Percentiles rank a stretch among this genome's conserved stretches.
phyloP scores from a whole-genome alignment of 2,329 filamentous ascomycete species.

The Hypoxylon sp. region DNA sequence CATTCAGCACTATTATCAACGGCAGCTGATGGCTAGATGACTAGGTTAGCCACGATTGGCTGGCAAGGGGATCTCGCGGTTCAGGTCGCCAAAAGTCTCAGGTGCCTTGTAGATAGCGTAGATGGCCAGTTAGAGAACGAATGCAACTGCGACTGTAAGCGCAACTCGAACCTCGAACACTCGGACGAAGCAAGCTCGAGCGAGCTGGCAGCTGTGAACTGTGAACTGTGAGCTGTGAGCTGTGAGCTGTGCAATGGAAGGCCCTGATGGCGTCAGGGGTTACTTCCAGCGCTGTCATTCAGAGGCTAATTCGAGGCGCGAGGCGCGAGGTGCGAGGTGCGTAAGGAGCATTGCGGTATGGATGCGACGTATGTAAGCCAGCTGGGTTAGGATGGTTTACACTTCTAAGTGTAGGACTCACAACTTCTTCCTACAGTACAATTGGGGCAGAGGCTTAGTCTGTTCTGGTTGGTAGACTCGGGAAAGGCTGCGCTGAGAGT shows the following conservation, averaged over 20 bases:
- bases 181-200: too few species aligned
- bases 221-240: constrained; percentile 20
- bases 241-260: constrained; percentile 29
- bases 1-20: constrained; percentile 27
- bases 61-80: constrained; percentile 9
- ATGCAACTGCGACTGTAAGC: too few species aligned
- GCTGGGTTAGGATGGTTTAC: constrained; percentile 4
- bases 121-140: not conserved
- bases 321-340: not conserved
- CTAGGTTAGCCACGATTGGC: constrained; percentile 19
- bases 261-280: constrained; percentile 33
- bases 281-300: constrained; percentile 29
- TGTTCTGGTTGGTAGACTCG: not conserved
- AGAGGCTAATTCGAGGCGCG: constrained; percentile 25
- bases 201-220: constrained; percentile 6
- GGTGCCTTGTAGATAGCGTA: constrained; percentile 11
- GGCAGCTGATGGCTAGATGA: constrained; percentile 19
- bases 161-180: not conserved
- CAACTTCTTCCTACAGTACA: constrained; percentile 15
- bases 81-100: constrained; percentile 6
- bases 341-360: not conserved
- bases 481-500: constrained; percentile 26
- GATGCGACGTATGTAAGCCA: constrained; percentile 18
- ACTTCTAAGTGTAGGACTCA: constrained; percentile 8
- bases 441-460: constrained; percentile 16